Conservation (phyloP, 2,329 filamentous ascomycete genomes). For the Huntiella bhutanensis region DNA sequence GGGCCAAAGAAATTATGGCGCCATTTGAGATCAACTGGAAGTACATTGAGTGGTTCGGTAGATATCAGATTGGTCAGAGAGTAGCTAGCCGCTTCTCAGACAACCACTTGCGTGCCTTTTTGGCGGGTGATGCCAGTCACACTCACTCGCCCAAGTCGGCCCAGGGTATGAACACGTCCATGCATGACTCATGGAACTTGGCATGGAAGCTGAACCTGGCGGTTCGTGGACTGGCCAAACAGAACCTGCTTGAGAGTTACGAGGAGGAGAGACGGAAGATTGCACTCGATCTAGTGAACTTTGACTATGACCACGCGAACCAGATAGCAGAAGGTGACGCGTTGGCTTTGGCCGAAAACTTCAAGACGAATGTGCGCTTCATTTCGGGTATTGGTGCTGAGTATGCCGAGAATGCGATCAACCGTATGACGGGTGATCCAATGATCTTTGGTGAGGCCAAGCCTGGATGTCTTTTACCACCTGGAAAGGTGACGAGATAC, state of each 20-base stretch:
- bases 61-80: constrained; percentile 52
- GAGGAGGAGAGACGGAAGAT: constrained; percentile 44
- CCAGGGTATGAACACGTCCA: constrained; percentile 46
- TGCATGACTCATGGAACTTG: constrained; percentile 43
- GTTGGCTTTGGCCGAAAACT: constrained; percentile 45
- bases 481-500: constrained; percentile 53
- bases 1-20: constrained; percentile 40
- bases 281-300: constrained; percentile 38
- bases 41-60: constrained; percentile 51
- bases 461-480: constrained; percentile 39
- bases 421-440: constrained; percentile 23
- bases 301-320: constrained; percentile 38
- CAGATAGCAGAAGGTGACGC: constrained; percentile 43
- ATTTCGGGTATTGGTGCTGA: constrained; percentile 54
- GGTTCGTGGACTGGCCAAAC: constrained; percentile 36
- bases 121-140: constrained; percentile 52
- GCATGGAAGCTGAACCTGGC: constrained; percentile 32
- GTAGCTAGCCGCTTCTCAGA: constrained; percentile 52
- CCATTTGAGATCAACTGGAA: constrained; percentile 39
- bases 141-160: constrained; percentile 56
- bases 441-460: constrained; percentile 29
- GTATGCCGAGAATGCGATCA: constrained; percentile 33
- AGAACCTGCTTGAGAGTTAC: constrained; percentile 38
- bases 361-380: constrained; percentile 51
- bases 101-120: constrained; percentile 40